Evolutionary conservation across 1,284 basidiomycete species (phyloP), one percentile per base, ranked within the genome.

Genomic region (Chalciporus sp.): DNA sequence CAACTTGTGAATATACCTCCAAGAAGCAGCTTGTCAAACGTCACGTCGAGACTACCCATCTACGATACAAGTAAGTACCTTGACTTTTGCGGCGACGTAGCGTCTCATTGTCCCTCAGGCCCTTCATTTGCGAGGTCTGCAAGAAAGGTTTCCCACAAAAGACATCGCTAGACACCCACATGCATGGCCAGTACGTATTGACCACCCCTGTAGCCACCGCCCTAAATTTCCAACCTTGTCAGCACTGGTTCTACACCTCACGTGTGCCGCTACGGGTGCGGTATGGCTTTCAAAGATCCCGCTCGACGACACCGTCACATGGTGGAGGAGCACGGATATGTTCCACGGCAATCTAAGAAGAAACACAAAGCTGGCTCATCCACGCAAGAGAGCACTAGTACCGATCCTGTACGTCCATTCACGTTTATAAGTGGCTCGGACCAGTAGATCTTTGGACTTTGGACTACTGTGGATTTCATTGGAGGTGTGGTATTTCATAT

Each of bases 11-110:
- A 16, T 88, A 86, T 59, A 68, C 64, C 26, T 77, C 78, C 19
- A 84, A 85, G 62, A 85, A 84, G 64, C 85, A 86, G 65, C 74
- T 85, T 35, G 81, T 88, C 55, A 86, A 86, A 64, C 76, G 86
- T 28, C 86, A 88, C 65, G 76, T 88, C 51, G 79, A 85, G 66
- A 81, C 80, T 12, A 81, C 78, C 27, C 86, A 88, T 64, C 65
- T 88, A 43, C 75, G 78, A 49, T 77, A 81, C 61, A 84, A 81
- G 86, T 84, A 56, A 57, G 81, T 69, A 35, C 48, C 50, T 43
- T 49, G 42, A 47, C 49, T 49, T 47, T 56, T 14, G 31, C 31
- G 12, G 31, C 27, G 55, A 47, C 41, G 44, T 50, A 44, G 47
- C 43, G 49, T 57, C 59, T 66, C 41, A 58, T 42, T 46, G 44